Evolutionary conservation across 1,284 basidiomycete genomes (phyloP).

Genomic region (Mycosarcoma maydis): DNA sequence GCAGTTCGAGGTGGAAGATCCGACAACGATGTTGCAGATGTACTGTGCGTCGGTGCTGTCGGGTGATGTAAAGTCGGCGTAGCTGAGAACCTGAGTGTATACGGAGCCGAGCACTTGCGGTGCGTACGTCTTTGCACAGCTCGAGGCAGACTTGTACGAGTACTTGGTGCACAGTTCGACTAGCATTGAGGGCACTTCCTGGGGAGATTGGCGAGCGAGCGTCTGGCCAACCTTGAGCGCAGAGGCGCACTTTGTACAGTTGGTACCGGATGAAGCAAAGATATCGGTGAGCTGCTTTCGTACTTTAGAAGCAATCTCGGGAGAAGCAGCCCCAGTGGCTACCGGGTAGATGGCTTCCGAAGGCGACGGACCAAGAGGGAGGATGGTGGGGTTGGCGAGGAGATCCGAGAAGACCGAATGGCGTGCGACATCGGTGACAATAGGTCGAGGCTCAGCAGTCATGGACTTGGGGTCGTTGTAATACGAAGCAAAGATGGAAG

Average conservation of each 20-base stretch:
- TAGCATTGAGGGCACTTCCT: constrained; percentile 73
- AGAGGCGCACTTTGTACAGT: constrained; percentile 75
- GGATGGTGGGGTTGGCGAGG: constrained; percentile 74
- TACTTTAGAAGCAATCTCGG: constrained; percentile 69
- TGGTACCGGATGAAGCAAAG: constrained; percentile 64
- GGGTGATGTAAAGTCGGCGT: constrained; percentile 49
- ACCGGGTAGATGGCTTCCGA: constrained; percentile 53
- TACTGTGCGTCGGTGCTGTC: constrained; percentile 55
- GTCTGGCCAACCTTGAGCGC: constrained; percentile 76
- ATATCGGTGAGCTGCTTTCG: constrained; percentile 68
- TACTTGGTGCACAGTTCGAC: constrained; percentile 75
- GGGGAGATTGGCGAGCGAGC: constrained; percentile 75
- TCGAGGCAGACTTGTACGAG: constrained; percentile 71
- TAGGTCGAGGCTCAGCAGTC: constrained; percentile 53
- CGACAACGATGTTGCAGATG: constrained; percentile 58
- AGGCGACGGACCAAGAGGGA: constrained; percentile 72
- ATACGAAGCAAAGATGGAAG: constrained; percentile 56
- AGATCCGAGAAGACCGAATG: constrained; percentile 68
- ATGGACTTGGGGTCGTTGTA: constrained; percentile 44
- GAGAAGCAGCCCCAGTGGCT: constrained; percentile 61
- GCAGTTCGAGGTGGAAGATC: constrained; percentile 41
- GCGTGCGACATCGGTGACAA: constrained; percentile 53
- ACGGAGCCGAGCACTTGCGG: constrained; percentile 46
- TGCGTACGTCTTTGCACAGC: constrained; percentile 54
- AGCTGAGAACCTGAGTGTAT: constrained; percentile 62